Conservation (phyloP, 169 alveolate genomes). For the Prorocentrum cordatum region DNA sequence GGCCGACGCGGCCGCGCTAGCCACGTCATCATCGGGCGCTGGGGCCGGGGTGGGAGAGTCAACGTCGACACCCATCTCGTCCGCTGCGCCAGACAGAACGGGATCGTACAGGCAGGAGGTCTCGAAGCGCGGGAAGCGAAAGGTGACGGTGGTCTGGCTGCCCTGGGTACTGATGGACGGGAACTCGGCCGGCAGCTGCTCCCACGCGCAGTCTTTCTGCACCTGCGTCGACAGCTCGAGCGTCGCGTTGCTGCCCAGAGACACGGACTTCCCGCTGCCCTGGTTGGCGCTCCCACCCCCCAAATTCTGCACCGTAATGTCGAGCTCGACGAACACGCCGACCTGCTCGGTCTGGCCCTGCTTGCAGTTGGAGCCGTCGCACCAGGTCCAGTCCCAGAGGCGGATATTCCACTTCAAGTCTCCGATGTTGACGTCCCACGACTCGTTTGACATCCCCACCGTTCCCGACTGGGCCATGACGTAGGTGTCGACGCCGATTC, state of each 20-base stretch:
- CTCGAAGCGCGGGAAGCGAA: too few species aligned
- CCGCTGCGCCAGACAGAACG: too few species aligned
- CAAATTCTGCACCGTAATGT: conserved; percentile 20
- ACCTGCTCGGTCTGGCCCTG: background rate
- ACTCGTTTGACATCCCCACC: conserved; percentile 4
- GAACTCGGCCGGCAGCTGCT: background rate
- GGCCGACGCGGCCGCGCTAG: too few species aligned
- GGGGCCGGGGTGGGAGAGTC: too few species aligned
- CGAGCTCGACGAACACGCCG: conserved; percentile 1
- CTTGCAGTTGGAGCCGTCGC: conserved; percentile 10
- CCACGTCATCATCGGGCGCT: too few species aligned
- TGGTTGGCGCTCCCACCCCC: conserved; percentile 17
- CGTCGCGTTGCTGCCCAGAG: background rate
- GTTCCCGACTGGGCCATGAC: background rate
- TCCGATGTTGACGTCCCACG: background rate
- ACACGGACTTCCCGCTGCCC: conserved; percentile 9
- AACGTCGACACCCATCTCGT: too few species aligned
- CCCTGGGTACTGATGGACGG: conserved; percentile 11
- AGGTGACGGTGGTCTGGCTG: conserved; percentile 6
- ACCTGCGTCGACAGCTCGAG: background rate
- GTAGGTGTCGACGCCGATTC: conserved; percentile 1
- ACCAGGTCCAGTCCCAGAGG: conserved; percentile 34
- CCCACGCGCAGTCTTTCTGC: background rate
- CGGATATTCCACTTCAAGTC: conserved; percentile 22
- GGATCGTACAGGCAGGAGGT: too few species aligned